phyloP scores from a whole-genome alignment of 1,284 basidiomycete species.

The Fomitopsis pinicola region DNA sequence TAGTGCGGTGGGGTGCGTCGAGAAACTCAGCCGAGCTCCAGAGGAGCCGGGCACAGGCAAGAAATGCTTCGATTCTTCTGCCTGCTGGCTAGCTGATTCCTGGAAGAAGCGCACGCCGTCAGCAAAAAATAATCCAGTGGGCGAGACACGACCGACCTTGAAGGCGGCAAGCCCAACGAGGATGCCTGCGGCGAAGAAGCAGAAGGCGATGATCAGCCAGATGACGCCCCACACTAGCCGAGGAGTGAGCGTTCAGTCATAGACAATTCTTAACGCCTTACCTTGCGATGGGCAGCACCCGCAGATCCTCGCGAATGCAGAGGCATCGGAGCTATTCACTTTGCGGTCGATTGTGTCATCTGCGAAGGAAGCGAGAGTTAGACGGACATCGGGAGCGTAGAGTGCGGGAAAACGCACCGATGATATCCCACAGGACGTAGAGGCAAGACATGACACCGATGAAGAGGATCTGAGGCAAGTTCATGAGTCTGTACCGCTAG shows the following conservation, averaged over 20 bases:
- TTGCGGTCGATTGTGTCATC: conserved; percentile 90
- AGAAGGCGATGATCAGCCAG: conserved; percentile 81
- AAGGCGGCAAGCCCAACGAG: conserved; percentile 84
- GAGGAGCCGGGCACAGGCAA: conserved; percentile 57
- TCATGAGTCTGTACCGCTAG: conserved; percentile 1
- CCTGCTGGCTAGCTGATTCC: conserved; percentile 55
- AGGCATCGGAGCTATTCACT: conserved; percentile 90
- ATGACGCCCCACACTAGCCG: conserved; percentile 79
- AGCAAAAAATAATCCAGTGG: neutral
- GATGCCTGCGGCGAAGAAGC: conserved; percentile 81
- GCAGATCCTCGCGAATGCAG: conserved; percentile 83
- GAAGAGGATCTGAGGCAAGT: conserved; percentile 69
- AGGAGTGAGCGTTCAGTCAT: conserved; percentile 1
- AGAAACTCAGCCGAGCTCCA: neutral
- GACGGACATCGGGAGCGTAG: neutral
- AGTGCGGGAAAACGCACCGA: conserved; percentile 47
- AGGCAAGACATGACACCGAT: conserved; percentile 94
- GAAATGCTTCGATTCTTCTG: conserved; percentile 48
- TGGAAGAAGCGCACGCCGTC: conserved; percentile 19
- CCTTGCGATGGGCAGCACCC: conserved; percentile 76
- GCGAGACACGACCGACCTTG: conserved; percentile 49
- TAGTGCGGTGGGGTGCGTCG: neutral
- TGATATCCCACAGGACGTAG: conserved; percentile 85
- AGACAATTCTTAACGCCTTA: conserved; percentile 16
- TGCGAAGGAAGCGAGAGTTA: conserved; percentile 21